A percentile compares a stretch with the other conserved stretches of the same genome.
These are phyloP conservation scores for Sporothrix curviconia DNA, from an alignment of 2,329 filamentous ascomycete species.

Conservation along the genomic window DNA sequence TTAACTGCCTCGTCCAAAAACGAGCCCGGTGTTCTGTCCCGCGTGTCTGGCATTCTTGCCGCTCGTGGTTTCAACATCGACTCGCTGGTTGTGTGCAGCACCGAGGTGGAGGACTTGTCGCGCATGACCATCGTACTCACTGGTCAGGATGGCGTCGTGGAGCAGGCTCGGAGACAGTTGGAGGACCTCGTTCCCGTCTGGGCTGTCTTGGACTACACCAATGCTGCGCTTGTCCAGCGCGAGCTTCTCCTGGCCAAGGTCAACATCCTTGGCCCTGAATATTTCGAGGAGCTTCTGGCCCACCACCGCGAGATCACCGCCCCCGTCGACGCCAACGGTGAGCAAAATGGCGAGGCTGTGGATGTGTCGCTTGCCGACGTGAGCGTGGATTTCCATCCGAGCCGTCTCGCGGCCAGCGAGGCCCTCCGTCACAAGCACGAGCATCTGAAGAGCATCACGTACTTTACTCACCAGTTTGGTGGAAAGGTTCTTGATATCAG, in stretches of 20 bases:
- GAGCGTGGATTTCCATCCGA: slow-evolving; percentile 77
- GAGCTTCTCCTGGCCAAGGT: slow-evolving; percentile 94
- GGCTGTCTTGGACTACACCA: slow-evolving; percentile 95
- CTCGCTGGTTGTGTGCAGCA: slow-evolving; percentile 94
- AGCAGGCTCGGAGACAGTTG: slow-evolving; percentile 90
- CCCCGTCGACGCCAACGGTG: slow-evolving; percentile 36
- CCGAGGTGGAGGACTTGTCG: slow-evolving; percentile 91
- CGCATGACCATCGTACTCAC: slow-evolving; percentile 98
- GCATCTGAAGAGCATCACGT: slow-evolving; percentile 92
- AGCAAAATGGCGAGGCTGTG: slow-evolving; percentile 34
- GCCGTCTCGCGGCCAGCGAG: slow-evolving; percentile 76
- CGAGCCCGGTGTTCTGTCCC: slow-evolving; percentile 93
- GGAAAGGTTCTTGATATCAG: slow-evolving; percentile 97
- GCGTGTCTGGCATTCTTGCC: slow-evolving; percentile 91
- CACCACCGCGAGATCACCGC: slow-evolving; percentile 85
- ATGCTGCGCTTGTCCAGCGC: slow-evolving; percentile 85
- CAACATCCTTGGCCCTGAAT: slow-evolving; percentile 93
- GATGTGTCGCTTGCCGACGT: slow-evolving; percentile 40
- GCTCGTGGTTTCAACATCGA: slow-evolving; percentile 99
- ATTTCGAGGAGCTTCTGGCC: slow-evolving; percentile 92
- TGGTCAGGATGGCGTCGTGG: slow-evolving; percentile 92
- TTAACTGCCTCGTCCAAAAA: slow-evolving; percentile 99
- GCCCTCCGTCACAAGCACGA: slow-evolving; percentile 95
- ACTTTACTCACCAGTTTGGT: slow-evolving; percentile 93
- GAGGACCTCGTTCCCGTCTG: slow-evolving; percentile 97